Evolutionary conservation across 768 basidiomycete genomes (phyloP).

Genomic region (Amanita phalloides): DNA sequence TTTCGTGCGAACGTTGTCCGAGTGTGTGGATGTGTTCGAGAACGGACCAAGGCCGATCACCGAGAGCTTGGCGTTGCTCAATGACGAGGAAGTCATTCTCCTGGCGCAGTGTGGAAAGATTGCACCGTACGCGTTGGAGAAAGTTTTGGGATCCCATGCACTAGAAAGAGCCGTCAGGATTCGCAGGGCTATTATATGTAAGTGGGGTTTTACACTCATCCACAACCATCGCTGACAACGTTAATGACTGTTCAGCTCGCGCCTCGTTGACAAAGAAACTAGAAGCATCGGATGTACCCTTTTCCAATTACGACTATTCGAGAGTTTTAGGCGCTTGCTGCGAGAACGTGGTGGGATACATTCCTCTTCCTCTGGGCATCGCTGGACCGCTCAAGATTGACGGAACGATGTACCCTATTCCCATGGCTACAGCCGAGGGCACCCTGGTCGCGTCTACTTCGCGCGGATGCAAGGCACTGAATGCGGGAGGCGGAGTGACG

Average conservation of each 20-base stretch:
- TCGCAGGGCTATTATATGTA: slow-evolving; percentile 83
- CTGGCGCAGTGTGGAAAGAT: slow-evolving; percentile 89
- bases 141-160: slow-evolving; percentile 63
- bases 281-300: slow-evolving; percentile 75
- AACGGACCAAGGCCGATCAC: slow-evolving; percentile 56
- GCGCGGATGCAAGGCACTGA: slow-evolving; percentile 95
- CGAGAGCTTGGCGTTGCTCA: slow-evolving; percentile 48
- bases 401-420: slow-evolving; percentile 75
- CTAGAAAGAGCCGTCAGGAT: slow-evolving; percentile 80
- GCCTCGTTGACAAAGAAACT: slow-evolving; percentile 76
- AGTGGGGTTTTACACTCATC: slow-evolving; percentile 20
- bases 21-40: slow-evolving; percentile 74
- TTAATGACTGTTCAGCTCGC: slow-evolving; percentile 47
- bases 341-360: slow-evolving; percentile 97
- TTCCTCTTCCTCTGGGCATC: slow-evolving; percentile 92
- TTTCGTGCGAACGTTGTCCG: slow-evolving; percentile 49
- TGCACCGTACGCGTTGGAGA: slow-evolving; percentile 91
- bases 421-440: slow-evolving; percentile 99
- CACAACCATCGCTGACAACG: not conserved
- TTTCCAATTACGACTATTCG: slow-evolving; percentile 84
- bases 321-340: slow-evolving; percentile 95
- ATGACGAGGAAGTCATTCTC: slow-evolving; percentile 87
- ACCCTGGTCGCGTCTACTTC: slow-evolving; percentile 97
- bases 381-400: slow-evolving; percentile 94
- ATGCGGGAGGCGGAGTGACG: slow-evolving; percentile 89